Evolutionary conservation across 371 early-diverging fungal species (phyloP).

Genomic region (Nematocida sp.): DNA sequence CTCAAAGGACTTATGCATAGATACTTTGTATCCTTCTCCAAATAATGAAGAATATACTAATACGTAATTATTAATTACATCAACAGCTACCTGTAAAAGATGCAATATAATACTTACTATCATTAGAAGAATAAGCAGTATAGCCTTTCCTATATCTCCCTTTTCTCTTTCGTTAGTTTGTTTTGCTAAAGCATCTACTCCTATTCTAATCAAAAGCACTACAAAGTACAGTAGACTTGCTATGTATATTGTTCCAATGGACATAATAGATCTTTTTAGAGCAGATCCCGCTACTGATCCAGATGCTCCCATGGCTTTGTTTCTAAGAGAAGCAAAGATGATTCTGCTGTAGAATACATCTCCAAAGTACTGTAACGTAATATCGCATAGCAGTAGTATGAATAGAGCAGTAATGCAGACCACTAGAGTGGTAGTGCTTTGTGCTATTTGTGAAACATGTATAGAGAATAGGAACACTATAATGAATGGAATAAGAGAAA

Average conservation of each 20-base stretch:
- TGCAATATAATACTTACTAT: not conserved
- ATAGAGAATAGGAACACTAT: not conserved
- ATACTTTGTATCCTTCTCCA: conserved; percentile 13
- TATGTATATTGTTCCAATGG: conserved; percentile 24
- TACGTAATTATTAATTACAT: conserved; percentile 9
- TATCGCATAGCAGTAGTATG: not conserved
- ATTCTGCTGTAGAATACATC: conserved; percentile 1
- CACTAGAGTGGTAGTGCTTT: not conserved
- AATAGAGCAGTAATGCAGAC: not conserved
- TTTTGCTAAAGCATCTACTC: not conserved
- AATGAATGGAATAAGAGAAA: too few relatives aligned
- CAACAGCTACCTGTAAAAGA: conserved; percentile 3
- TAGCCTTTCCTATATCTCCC: not conserved
- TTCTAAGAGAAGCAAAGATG: not conserved
- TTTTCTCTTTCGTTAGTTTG: not conserved
- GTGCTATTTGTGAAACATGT: not conserved
- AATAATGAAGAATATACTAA: conserved; percentile 2
- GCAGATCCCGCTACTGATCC: not conserved
- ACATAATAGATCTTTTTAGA: not conserved
- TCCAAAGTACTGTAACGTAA: not conserved
- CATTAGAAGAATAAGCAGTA: conserved; percentile 1
- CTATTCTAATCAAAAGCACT: not conserved
- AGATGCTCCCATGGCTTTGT: not conserved
- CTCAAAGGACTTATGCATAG: conserved; percentile 17
- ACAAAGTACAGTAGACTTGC: not conserved